Evolutionary conservation across 2,329 filamentous ascomycete genomes (phyloP), one percentile per base, ranked within the genome.

Genomic region (Cladosporium velox): DNA sequence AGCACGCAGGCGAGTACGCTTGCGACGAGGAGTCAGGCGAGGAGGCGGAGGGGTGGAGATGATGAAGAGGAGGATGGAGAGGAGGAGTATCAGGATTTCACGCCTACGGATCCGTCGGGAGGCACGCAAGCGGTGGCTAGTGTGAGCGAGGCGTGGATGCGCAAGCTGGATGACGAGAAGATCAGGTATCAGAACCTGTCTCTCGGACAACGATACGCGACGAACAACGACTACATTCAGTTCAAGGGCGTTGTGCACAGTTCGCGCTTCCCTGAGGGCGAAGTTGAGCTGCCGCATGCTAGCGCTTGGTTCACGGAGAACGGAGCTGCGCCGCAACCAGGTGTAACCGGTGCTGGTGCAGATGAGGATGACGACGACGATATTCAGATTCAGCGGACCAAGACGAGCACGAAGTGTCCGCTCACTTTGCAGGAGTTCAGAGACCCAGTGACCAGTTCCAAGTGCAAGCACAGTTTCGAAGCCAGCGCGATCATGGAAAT

Each of bases 401-500:
- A 84, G 4, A 82, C 88, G 62, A 90, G 86, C 75, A 85, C 89
- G 35, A 88, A 86, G 71, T 93, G 91, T 72, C 90, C 90, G 0
- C 76, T 93, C 24, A 90, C 90, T 0, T 80, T 92, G 69, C 81
- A 81, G 61, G 80, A 85, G 54, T 88, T 92, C 80, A 79, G 81
- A 51, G 84, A 91, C 62, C 91, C 91, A 0, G 87, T 86, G 72
- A 90, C 86, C 65, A 91, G 86, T 71, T 79, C 75, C 15, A 85
- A 86, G 69, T 93, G 91, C 80, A 87, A 86, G 65, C 91, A 93
- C 75, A 88, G 85, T 0, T 93, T 91, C 74, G 89, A 93, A 73
- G 89, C 86, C 75, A 73, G 75, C 1, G 86, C 87, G 0, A 88
- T 93, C 47, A 66, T 86, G 28, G 84, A 87, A 52, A 88, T 81